These are phyloP conservation scores for Trametes hirsuta DNA, from an alignment of 1,284 basidiomycete species.

Conservation along the genomic window DNA sequence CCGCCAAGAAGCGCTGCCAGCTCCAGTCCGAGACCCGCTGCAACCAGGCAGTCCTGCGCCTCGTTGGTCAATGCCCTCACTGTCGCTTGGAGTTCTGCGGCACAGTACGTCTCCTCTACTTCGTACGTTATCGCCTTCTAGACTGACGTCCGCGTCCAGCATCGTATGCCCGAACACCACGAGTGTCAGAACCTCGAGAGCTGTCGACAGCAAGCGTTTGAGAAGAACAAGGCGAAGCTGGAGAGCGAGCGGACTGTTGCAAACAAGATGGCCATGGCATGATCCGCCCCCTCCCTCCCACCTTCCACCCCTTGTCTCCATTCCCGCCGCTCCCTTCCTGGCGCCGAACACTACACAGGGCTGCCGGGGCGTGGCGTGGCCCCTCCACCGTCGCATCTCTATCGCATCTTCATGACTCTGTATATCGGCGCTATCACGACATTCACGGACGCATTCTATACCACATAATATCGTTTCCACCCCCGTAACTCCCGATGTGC, in stretches of 20 bases:
- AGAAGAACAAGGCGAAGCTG: conserved; percentile 83
- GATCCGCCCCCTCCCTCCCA: conserved; percentile 30
- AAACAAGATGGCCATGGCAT: conserved; percentile 82
- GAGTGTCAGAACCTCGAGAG: conserved; percentile 77
- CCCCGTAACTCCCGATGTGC: conserved; percentile 28
- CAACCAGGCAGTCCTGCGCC: conserved; percentile 75
- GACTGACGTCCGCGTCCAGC: conserved; percentile 46
- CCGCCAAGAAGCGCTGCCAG: conserved; percentile 85
- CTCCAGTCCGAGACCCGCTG: conserved; percentile 69
- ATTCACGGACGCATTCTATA: conserved; percentile 35
- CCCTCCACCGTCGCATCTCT: conserved; percentile 23
- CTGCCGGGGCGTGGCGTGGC: conserved; percentile 21
- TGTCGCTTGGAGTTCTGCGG: conserved; percentile 78
- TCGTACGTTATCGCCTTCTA: background rate
- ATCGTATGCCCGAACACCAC: conserved; percentile 84
- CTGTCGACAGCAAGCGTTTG: conserved; percentile 83
- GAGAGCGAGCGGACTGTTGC: conserved; percentile 86
- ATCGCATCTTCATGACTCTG: conserved; percentile 25
- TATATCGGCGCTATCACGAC: conserved; percentile 27
- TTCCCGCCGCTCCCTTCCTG: conserved; percentile 11
- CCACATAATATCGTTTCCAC: conserved; percentile 26
- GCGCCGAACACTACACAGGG: conserved; percentile 5
- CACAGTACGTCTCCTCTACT: conserved; percentile 52
- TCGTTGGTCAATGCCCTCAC: conserved; percentile 82
- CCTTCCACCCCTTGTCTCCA: conserved; percentile 12